Conservation (phyloP, 2,329 filamentous ascomycete species). For the Didymella sp. region DNA sequence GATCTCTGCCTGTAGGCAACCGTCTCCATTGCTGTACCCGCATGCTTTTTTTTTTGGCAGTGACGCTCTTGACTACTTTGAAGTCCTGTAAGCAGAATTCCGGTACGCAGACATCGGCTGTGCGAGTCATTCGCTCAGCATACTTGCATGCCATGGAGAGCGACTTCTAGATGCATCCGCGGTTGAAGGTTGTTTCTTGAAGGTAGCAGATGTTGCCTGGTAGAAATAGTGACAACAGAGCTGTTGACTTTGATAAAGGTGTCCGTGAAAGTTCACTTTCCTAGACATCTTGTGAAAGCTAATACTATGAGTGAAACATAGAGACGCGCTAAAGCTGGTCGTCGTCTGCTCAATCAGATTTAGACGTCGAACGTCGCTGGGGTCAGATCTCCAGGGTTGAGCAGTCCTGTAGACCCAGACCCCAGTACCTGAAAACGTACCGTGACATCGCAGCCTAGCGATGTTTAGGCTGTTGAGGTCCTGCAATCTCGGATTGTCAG, state of each 20-base stretch:
- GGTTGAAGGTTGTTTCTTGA: background rate
- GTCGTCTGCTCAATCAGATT: background rate
- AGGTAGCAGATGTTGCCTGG: background rate
- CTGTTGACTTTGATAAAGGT: background rate
- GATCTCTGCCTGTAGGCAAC: background rate
- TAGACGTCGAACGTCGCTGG: background rate
- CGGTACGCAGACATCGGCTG: background rate
- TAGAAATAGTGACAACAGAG: background rate
- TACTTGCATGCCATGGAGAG: background rate
- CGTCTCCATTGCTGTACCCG: background rate
- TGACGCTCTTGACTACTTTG: background rate
- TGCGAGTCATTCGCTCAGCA: background rate
- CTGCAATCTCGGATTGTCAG: conserved; percentile 10
- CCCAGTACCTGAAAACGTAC: background rate
- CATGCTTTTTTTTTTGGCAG: background rate
- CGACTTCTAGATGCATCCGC: background rate
- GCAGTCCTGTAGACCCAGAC: background rate
- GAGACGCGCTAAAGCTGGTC: background rate
- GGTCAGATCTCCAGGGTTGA: background rate
- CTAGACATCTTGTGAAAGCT: background rate
- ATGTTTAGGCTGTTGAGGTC: background rate
- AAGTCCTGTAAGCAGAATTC: background rate
- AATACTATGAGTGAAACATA: background rate
- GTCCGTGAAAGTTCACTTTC: background rate
- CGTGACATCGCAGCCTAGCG: background rate